Evolutionary conservation across 148 eudicot genomes (phyloP).

Genomic region (Bassia scoparia): DNA sequence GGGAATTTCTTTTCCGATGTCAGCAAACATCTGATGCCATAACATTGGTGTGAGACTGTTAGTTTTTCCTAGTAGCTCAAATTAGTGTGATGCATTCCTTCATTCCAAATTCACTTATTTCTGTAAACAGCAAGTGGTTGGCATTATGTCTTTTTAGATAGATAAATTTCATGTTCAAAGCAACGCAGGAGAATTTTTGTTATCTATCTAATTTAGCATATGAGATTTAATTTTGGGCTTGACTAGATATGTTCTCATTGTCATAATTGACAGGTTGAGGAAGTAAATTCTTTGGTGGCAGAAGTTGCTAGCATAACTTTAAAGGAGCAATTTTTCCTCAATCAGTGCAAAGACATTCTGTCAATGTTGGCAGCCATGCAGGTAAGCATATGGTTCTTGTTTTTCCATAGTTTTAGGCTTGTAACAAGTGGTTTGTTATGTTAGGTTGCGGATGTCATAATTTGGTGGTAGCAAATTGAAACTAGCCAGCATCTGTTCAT

Average conservation of each 20-base stretch:
- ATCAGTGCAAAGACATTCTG: conserved; percentile 56
- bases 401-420: neutral
- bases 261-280: conserved; percentile 50
- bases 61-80: too few relatives aligned
- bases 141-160: neutral
- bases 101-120: too few relatives aligned
- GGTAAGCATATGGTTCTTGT: conserved; percentile 35
- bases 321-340: conserved; percentile 49
- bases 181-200: neutral
- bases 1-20: neutral
- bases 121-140: neutral
- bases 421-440: neutral
- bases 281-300: conserved; percentile 41
- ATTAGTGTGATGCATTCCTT: too few relatives aligned
- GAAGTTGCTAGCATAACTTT: conserved; percentile 48
- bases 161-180: neutral
- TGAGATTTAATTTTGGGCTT: too few relatives aligned
- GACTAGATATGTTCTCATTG: conserved; percentile 1
- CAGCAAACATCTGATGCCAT: neutral
- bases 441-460: neutral
- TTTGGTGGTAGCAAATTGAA: neutral
- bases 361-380: conserved; percentile 55
- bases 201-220: too few relatives aligned
- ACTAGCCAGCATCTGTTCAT: too few relatives aligned
- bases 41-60: neutral